Base-by-base conservation (phyloP, 192 early-diverging fungal genomes). In the Funneliformis mosseae region DNA sequence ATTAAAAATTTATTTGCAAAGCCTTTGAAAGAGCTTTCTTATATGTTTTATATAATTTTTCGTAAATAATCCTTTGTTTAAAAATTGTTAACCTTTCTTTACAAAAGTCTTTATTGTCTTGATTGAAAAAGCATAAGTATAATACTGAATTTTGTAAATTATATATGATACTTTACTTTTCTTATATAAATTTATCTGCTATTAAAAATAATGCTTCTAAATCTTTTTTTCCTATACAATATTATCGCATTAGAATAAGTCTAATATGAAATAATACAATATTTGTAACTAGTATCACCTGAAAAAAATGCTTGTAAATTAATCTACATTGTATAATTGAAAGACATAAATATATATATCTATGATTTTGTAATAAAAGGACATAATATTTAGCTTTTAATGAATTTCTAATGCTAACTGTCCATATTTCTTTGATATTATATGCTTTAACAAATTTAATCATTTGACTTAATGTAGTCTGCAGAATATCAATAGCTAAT, bases 51-150 rank as follows among this genome's bases (percentile, higher is more conserved):
- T 70, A n/a, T 5, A 70, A 41, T 39, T 70, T 70, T 45, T 3
- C 42, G 42, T 70, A 70, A n/a, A 67, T 18, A 70, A 43, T 12
- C 42, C 16, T 70, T 8, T 70, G 68, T 18, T 70, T 39, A 70
- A 38, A 16, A 1, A 70, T 23, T 0, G 41, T 70, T 39, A 70
- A 5, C 25, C 14, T 70, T 70, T 70, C 2, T 23, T 70, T 21
- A 45, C 27, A 16, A 64, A 64, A 64, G 10, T 64, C 27, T 33
- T 6, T 25, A 0, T 28, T 9, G 1, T 25, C n/a, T 25, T 64
- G 27, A 10, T 64, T 8, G 27, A 64, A 64, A 6, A 25, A 11
- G 27, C 27, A 8, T 8, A 64, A 64, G 27, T 64, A 64, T 33
- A 9, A 6, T 64, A 64, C 62, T 1, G n/a, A 23, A n/a, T 64